These are phyloP conservation scores for Talaromyces borbonicus DNA, from an alignment of 495 filamentous ascomycete species.

Conservation along the genomic window DNA sequence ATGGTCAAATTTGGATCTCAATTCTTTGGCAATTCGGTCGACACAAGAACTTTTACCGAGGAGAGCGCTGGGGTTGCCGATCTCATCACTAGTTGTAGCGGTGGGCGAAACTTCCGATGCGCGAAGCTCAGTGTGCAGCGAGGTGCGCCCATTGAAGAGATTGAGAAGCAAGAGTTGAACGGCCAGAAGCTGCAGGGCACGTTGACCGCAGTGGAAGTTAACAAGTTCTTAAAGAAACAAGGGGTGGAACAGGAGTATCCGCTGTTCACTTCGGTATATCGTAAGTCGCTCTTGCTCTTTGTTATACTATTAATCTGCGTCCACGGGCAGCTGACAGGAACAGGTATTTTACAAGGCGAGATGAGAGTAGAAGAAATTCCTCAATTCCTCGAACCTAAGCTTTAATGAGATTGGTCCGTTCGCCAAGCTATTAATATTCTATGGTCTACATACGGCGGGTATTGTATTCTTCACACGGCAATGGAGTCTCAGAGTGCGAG, in stretches of 20 bases:
- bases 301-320: background rate
- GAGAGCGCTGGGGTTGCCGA: slow-evolving; percentile 95
- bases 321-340: slow-evolving; percentile 12
- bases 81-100: slow-evolving; percentile 85
- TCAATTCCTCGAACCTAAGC: slow-evolving; percentile 8
- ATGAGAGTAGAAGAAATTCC: slow-evolving; percentile 37
- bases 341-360: slow-evolving; percentile 31
- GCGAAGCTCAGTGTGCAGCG: slow-evolving; percentile 80
- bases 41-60: slow-evolving; percentile 81
- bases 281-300: slow-evolving; percentile 18
- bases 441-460: background rate
- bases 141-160: slow-evolving; percentile 68
- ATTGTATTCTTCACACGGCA: no score
- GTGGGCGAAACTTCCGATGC: slow-evolving; percentile 88
- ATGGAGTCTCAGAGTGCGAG: background rate
- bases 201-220: slow-evolving; percentile 81
- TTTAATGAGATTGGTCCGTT: background rate
- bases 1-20: slow-evolving; percentile 89
- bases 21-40: slow-evolving; percentile 77
- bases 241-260: slow-evolving; percentile 78
- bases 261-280: slow-evolving; percentile 76
- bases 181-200: slow-evolving; percentile 96
- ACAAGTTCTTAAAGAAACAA: slow-evolving; percentile 70
- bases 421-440: background rate
- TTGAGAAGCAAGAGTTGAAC: slow-evolving; percentile 85